Percentiles rank a stretch among this genome's conserved stretches.
These are phyloP conservation scores for Flammula alnicola DNA, from an alignment of 1,284 basidiomycete genomes.

Conservation along the genomic window DNA sequence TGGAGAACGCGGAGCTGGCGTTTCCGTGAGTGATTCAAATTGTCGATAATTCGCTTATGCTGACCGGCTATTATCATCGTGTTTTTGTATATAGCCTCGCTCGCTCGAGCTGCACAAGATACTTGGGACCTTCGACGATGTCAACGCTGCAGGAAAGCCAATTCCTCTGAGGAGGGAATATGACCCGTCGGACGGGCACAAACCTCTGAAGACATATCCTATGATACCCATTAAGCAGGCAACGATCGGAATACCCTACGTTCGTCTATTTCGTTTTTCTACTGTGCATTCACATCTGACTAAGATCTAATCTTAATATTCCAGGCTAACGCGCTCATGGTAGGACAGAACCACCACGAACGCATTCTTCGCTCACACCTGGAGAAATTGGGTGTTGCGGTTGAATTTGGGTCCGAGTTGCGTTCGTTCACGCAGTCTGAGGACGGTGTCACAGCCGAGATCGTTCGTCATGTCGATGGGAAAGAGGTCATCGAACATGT, in stretches of 20 bases:
- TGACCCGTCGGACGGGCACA: conserved; percentile 17
- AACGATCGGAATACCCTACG: conserved; percentile 3
- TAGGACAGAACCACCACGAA: conserved; percentile 45
- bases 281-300: neutral
- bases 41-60: neutral
- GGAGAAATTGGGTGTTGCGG: conserved; percentile 32
- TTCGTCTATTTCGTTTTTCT: neutral
- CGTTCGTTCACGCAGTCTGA: conserved; percentile 38
- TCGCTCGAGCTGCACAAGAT: conserved; percentile 27
- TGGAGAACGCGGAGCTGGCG: conserved; percentile 39
- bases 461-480: conserved; percentile 27
- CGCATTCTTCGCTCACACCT: conserved; percentile 39
- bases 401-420: conserved; percentile 46
- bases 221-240: neutral
- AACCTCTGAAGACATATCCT: conserved; percentile 4
- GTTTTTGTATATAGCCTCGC: conserved; percentile 20
- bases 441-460: conserved; percentile 35
- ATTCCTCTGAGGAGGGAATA: conserved; percentile 18
- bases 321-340: conserved; percentile 37
- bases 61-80: neutral
- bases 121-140: conserved; percentile 23
- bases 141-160: conserved; percentile 13
- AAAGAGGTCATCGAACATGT: conserved; percentile 25
- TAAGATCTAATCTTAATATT: neutral
- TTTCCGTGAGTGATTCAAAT: conserved; percentile 13